A percentile compares a stretch with the other conserved stretches of the same genome.
Conservation (phyloP, 192 early-diverging fungal genomes). For the Podila epicladia region DNA sequence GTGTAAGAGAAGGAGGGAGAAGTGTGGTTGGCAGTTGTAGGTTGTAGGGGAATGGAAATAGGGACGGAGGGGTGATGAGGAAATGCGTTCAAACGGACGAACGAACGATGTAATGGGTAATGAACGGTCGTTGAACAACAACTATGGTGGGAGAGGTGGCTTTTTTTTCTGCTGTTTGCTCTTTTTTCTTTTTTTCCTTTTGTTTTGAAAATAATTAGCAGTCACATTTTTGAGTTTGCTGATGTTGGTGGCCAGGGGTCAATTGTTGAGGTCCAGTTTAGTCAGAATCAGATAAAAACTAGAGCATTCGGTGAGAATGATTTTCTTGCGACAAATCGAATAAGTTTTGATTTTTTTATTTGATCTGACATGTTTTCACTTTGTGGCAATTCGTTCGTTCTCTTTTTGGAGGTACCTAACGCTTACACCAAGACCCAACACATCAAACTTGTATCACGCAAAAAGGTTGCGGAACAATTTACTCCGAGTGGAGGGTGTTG, state of each 20-base stretch:
- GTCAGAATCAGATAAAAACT: too few relatives aligned
- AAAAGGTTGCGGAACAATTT: conserved; percentile 18
- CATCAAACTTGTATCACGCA: conserved; percentile 13
- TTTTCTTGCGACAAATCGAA: neutral
- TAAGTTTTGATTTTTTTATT: conserved; percentile 8
- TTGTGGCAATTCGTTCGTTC: neutral
- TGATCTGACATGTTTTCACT: conserved; percentile 5
- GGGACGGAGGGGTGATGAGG: neutral
- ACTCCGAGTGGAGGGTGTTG: conserved; percentile 49
- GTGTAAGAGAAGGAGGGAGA: neutral
- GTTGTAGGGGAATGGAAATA: neutral
- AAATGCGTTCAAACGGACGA: too few relatives aligned
- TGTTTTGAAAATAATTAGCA: too few relatives aligned
- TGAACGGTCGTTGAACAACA: too few relatives aligned
- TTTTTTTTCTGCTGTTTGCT: too few relatives aligned
- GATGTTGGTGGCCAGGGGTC: too few relatives aligned
- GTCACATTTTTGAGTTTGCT: too few relatives aligned
- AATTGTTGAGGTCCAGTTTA: too few relatives aligned
- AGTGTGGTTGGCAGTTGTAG: neutral
- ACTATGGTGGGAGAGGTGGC: too few relatives aligned
- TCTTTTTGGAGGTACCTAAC: neutral
- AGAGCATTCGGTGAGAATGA: too few relatives aligned
- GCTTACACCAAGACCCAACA: neutral
- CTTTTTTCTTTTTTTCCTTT: too few relatives aligned
- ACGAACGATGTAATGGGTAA: too few relatives aligned